A percentile compares a stretch with the other conserved stretches of the same genome.
These are phyloP conservation scores for Amanita thiersii DNA, from an alignment of 768 basidiomycete genomes.

Conservation along the genomic window DNA sequence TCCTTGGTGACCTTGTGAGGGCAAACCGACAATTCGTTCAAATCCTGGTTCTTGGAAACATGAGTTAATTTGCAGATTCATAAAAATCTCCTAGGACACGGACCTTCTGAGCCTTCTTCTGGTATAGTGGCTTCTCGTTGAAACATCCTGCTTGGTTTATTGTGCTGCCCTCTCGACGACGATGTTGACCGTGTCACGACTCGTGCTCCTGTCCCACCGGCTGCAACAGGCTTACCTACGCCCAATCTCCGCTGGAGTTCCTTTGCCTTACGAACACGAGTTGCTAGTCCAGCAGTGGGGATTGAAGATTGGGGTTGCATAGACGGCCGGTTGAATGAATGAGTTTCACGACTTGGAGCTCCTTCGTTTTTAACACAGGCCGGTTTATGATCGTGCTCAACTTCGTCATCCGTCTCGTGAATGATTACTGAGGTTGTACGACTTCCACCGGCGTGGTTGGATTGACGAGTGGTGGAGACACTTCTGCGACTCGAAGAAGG, in stretches of 20 bases:
- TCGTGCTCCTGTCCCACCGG: conserved; percentile 62
- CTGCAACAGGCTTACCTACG: conserved; percentile 59
- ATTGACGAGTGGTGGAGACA: conserved; percentile 22
- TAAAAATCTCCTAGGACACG: conserved; percentile 7
- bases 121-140: conserved; percentile 49
- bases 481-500: conserved; percentile 20
- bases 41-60: conserved; percentile 15
- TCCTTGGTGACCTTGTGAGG: background rate
- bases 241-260: conserved; percentile 65
- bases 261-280: conserved; percentile 61
- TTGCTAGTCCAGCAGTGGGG: conserved; percentile 11
- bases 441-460: conserved; percentile 31
- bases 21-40: conserved; percentile 9
- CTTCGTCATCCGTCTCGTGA: conserved; percentile 42
- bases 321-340: background rate
- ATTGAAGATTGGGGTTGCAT: background rate
- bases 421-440: conserved; percentile 39
- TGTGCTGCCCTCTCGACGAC: conserved; percentile 38
- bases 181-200: conserved; percentile 52
- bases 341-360: background rate
- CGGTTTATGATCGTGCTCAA: conserved; percentile 15
- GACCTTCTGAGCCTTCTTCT: conserved; percentile 37
- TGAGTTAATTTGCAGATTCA: background rate
- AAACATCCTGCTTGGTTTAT: conserved; percentile 40
- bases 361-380: conserved; percentile 2